These are phyloP conservation scores for Thraustotheca clavata DNA, from an alignment of 352 stramenopile species.

Conservation along the genomic window DNA sequence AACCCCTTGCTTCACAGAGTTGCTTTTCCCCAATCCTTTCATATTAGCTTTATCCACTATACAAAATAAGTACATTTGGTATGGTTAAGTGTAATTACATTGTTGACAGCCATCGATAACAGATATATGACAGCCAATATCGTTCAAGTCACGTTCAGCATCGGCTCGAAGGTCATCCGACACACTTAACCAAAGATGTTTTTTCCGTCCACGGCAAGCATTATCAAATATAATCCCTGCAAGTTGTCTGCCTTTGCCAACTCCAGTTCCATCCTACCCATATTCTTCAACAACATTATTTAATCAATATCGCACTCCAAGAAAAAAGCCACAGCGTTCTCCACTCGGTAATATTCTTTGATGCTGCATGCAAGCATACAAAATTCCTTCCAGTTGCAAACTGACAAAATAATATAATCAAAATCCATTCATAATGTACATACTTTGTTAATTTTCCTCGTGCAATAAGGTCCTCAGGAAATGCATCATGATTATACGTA, in stretches of 20 bases:
- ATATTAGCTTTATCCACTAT: constrained; percentile 15
- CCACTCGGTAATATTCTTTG: constrained; percentile 28
- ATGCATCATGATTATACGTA: constrained; percentile 7
- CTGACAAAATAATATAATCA: constrained; percentile 25
- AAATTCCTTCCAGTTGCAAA: constrained; percentile 53
- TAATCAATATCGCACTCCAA: constrained; percentile 30
- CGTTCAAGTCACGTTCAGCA: constrained; percentile 39
- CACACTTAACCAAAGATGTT: constrained; percentile 74
- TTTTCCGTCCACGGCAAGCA: constrained; percentile 30
- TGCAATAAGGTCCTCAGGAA: constrained; percentile 27
- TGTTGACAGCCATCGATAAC: constrained; percentile 25
- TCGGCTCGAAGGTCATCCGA: constrained; percentile 55
- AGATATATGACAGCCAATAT: constrained; percentile 24
- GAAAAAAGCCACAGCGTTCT: constrained; percentile 47
- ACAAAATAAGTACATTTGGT: background rate
- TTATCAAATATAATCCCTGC: constrained; percentile 56
- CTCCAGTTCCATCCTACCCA: constrained; percentile 34
- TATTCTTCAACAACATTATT: background rate
- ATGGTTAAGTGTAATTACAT: background rate
- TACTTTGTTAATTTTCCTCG: constrained; percentile 25
- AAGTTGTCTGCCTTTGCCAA: constrained; percentile 73
- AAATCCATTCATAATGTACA: background rate
- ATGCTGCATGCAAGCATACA: constrained; percentile 54
- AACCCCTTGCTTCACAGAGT: constrained; percentile 29
- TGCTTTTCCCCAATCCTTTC: constrained; percentile 26